These are phyloP conservation scores for Exophiala sideris DNA, from an alignment of 2,329 filamentous ascomycete species.

Conservation along the genomic window DNA sequence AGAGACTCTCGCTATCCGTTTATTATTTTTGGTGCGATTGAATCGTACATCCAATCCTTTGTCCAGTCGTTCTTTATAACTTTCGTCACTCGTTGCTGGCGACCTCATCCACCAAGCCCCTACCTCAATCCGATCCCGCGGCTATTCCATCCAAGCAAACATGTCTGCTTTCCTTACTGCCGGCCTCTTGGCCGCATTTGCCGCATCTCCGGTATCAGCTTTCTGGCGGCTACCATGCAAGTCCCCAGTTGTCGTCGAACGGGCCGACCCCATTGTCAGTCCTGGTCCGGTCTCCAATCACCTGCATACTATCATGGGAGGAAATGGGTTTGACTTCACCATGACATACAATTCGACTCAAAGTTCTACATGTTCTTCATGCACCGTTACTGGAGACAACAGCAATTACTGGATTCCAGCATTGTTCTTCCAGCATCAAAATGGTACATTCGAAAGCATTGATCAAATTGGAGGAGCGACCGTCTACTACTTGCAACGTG, in stretches of 20 bases:
- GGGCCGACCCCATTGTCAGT: conserved; percentile 62
- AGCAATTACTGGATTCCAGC: conserved; percentile 76
- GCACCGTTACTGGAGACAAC: conserved; percentile 64
- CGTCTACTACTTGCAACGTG: conserved; percentile 56
- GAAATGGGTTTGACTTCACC: conserved; percentile 64
- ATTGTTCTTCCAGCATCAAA: conserved; percentile 64
- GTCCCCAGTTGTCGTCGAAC: conserved; percentile 33
- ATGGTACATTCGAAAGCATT: conserved; percentile 63
- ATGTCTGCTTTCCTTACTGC: conserved; percentile 21
- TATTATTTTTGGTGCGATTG: conserved; percentile 24
- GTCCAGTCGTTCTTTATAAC: conserved; percentile 16
- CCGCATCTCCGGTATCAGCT: conserved; percentile 27
- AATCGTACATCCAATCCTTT: conserved; percentile 24
- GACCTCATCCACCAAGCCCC: conserved; percentile 3
- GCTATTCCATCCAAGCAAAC: conserved; percentile 7
- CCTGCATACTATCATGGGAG: conserved; percentile 68
- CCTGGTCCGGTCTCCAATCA: conserved; percentile 60
- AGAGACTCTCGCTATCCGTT: conserved; percentile 24
- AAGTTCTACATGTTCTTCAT: conserved; percentile 66
- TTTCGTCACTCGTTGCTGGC: conserved; percentile 12
- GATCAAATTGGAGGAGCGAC: conserved; percentile 55
- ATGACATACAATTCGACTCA: conserved; percentile 35
- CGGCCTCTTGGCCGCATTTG: conserved; percentile 21
- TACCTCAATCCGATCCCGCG: not conserved
- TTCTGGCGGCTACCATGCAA: conserved; percentile 31